Base-by-base conservation (phyloP, 192 early-diverging fungal species). In the Coemansia sp. region DNA sequence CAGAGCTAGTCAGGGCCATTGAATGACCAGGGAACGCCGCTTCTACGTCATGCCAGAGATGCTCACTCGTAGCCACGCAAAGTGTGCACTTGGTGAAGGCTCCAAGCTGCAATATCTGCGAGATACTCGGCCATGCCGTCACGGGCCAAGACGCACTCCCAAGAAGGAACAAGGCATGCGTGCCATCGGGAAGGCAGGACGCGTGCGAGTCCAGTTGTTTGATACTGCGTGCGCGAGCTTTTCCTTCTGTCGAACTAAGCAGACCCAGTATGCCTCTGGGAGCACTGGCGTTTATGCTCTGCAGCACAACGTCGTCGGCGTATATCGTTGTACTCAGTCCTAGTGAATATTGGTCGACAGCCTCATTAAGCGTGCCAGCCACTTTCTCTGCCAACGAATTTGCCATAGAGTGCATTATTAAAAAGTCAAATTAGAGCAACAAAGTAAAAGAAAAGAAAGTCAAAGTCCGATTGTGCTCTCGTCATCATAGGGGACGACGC, bases 311-410 rank as follows among this genome's bases (percentile, higher is more conserved):
- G 22, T 67, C 55, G 53, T 81, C 78, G 7, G 78, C 78, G 38
- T 76, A 81, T 59, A 81, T 70, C 60, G 78, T 75, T 20, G 78
- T 81, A 12, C 70, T 66, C 12, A 69, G 47, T 43, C 78, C 78
- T n/a, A 61, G 53, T 44, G 71, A 69, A 64, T 81, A 64, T 29
- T 44, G 27, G 0, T 60, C 61, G 11, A 81, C 52, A 22, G 67
- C 37, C 22, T 59, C 52, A 15, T 34, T 15, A 10, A 81, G 61
- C 53, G 55, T 8, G 4, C 30, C 29, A 9, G 56, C 32, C n/a
- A 64, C 63, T 20, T 53, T 56, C 45, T 75, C 78, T 5, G 40
- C 50, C 37, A 73, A 56, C 8, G 53, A 59, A 43, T 22, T 39
- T 2, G 52, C 2, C n/a, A 39, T 18, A 0, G 30, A 16, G 29